These are phyloP conservation scores for Pezicula carpinea DNA, from an alignment of 2,329 filamentous ascomycete genomes.

Conservation along the genomic window DNA sequence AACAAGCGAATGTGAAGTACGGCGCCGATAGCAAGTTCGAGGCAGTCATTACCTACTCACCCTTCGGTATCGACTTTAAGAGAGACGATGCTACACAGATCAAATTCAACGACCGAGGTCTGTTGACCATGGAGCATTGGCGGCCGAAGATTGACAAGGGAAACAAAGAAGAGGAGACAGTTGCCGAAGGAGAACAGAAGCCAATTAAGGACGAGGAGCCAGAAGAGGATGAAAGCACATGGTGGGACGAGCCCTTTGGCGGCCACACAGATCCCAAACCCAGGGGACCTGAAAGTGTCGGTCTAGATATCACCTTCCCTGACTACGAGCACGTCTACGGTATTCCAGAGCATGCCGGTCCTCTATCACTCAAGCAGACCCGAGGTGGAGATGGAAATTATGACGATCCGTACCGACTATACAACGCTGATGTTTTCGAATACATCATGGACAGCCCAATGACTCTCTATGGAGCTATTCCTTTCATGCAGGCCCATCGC, in stretches of 20 bases:
- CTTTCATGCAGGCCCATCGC: slow-evolving; percentile 95
- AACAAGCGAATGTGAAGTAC: slow-evolving; percentile 72
- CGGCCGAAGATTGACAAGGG: slow-evolving; percentile 69
- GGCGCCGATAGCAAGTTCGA: slow-evolving; percentile 73
- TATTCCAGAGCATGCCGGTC: slow-evolving; percentile 87
- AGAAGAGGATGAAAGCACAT: slow-evolving; percentile 77
- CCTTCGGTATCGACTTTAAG: slow-evolving; percentile 83
- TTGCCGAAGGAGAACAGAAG: slow-evolving; percentile 39
- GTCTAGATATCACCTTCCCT: slow-evolving; percentile 84
- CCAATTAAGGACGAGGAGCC: slow-evolving; percentile 33
- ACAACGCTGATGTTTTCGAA: slow-evolving; percentile 97
- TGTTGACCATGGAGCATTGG: slow-evolving; percentile 96
- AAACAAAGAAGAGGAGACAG: slow-evolving; percentile 27
- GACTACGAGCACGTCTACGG: slow-evolving; percentile 92
- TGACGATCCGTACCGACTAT: slow-evolving; percentile 85
- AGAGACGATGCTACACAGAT: slow-evolving; percentile 78
- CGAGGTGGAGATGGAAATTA: slow-evolving; percentile 83
- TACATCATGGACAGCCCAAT: slow-evolving; percentile 96
- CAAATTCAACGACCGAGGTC: slow-evolving; percentile 82
- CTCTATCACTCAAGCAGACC: slow-evolving; percentile 84
- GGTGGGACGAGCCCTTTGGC: slow-evolving; percentile 97
- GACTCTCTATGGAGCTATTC: slow-evolving; percentile 96
- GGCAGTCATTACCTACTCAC: slow-evolving; percentile 76
- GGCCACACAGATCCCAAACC: slow-evolving; percentile 95
- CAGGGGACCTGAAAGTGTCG: slow-evolving; percentile 88